Percentiles rank a stretch among this genome's conserved stretches.
phyloP scores from a whole-genome alignment of 108 stramenopile species.

The Skeletonema marinoi region DNA sequence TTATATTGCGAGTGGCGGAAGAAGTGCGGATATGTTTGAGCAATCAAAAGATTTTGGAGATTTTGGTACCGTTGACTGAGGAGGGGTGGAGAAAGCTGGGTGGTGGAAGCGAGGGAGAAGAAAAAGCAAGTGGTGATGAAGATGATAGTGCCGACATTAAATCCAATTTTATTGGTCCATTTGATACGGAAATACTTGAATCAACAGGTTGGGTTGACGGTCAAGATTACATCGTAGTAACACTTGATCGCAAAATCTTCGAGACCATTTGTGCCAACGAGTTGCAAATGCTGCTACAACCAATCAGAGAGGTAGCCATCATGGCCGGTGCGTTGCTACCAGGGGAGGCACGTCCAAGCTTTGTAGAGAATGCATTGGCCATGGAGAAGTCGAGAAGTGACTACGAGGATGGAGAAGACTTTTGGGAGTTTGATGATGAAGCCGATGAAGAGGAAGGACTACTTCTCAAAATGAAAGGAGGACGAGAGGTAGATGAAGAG shows the following conservation, averaged over 20 bases:
- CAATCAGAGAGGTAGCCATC: constrained; percentile 84
- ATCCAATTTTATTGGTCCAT: constrained; percentile 30
- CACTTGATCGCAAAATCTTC: constrained; percentile 61
- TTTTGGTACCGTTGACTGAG: constrained; percentile 69
- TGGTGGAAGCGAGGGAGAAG: background rate
- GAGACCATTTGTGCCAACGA: constrained; percentile 70
- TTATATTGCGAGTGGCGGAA: constrained; percentile 71
- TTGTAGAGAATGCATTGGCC: constrained; percentile 65
- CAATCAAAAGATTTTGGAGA: constrained; percentile 58
- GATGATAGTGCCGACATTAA: background rate
- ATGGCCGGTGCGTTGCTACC: constrained; percentile 82
- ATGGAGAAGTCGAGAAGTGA: constrained; percentile 49
- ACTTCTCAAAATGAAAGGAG: constrained; percentile 18
- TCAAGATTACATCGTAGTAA: constrained; percentile 37
- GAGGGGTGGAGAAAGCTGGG: constrained; percentile 64
- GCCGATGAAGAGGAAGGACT: constrained; percentile 17
- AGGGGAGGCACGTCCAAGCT: constrained; percentile 77
- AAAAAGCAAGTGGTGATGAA: background rate
- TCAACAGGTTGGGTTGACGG: constrained; percentile 27
- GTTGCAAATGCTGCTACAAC: constrained; percentile 65
- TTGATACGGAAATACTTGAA: constrained; percentile 15
- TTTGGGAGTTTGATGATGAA: constrained; percentile 55
- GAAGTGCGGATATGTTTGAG: constrained; percentile 67
- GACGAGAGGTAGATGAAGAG: constrained; percentile 1
- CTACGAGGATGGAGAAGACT: constrained; percentile 42